Evolutionary conservation across 129 eudicot genomes (phyloP).

Genomic region (Flaveria brownii): DNA sequence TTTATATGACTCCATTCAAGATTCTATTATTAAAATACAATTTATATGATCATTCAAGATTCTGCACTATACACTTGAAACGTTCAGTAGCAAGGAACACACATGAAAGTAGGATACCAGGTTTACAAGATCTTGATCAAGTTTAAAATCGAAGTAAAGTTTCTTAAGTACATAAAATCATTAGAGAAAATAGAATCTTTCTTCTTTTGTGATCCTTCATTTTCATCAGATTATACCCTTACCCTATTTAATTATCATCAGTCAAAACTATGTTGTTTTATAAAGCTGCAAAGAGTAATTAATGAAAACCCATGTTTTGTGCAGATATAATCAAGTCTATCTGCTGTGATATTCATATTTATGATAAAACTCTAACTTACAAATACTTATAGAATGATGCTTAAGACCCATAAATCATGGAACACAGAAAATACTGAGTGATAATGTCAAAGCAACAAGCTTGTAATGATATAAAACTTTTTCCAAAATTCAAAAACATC

Average conservation of each 20-base stretch:
- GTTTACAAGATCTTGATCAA: neutral
- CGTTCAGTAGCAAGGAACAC: neutral
- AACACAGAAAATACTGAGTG: neutral
- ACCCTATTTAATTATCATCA: neutral
- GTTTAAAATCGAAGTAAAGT: neutral
- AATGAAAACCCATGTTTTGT: slow-evolving; percentile 2
- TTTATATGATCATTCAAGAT: neutral
- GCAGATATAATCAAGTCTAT: neutral
- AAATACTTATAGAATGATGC: neutral
- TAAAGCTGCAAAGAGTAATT: neutral
- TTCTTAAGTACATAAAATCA: neutral
- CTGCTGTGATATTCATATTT: neutral
- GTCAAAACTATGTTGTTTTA: neutral
- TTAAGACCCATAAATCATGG: neutral
- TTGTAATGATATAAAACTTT: neutral
- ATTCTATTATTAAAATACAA: neutral
- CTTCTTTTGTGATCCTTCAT: no score
- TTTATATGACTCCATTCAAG: neutral
- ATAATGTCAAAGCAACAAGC: neutral
- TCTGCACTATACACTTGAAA: neutral
- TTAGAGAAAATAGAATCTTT: neutral
- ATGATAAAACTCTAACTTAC: neutral
- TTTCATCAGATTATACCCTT: neutral
- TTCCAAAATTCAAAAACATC: slow-evolving; percentile 1
- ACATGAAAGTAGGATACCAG: no score